Evolutionary conservation across 306 rosid species (phyloP), one percentile per base, ranked within the genome.

Genomic region (Casuarina glauca): DNA sequence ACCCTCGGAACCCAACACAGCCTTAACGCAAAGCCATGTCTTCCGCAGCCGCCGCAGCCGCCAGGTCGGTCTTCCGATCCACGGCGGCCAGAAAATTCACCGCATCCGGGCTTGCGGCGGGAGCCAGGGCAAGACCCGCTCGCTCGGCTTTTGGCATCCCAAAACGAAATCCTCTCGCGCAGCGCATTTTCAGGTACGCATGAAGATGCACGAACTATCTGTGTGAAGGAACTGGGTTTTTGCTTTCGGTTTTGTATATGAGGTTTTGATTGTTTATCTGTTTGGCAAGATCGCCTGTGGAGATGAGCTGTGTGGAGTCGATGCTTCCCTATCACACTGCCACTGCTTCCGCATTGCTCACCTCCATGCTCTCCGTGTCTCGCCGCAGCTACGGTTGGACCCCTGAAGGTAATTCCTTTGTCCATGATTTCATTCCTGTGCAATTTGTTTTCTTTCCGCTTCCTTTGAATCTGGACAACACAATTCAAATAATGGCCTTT

Each of bases 281-380:
- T 66, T 66, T 48, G 45, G 67, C 2, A 73, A 92, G 98, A 87
- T 89, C 86, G 71, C 94, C 97, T 12, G 89, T 91, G 61, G 97
- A 88, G 80, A 45, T 87, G 93, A 89, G 97, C 83, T 91, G 96
- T 51, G 90, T 92, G 53, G 97, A 91, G 76, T 76, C 97, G 81
- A 69, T 95, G 92, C 91, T 91, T 78, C 99, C 99, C 3, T 91
- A 89, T 70, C 97, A 95, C 88, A 86, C 90, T 2, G 96, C 90
- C 45, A 93, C 97, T 2, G 97, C 99, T 75, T 92, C 97, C 41
- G 97, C 99, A 73, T 88, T 95, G 89, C 88, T 95, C 69, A 93
- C 86, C 60, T 95, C 97, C 39, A 89, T 91, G 97, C 93, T 95
- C 49, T 92, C 97, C 39, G 91, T 86, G 17, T 91, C 96, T 77